Percentiles rank a stretch among this genome's conserved stretches.
These are phyloP conservation scores for Metroxylon sagu DNA, from an alignment of 176 grass and related monocot genomes.

Conservation along the genomic window DNA sequence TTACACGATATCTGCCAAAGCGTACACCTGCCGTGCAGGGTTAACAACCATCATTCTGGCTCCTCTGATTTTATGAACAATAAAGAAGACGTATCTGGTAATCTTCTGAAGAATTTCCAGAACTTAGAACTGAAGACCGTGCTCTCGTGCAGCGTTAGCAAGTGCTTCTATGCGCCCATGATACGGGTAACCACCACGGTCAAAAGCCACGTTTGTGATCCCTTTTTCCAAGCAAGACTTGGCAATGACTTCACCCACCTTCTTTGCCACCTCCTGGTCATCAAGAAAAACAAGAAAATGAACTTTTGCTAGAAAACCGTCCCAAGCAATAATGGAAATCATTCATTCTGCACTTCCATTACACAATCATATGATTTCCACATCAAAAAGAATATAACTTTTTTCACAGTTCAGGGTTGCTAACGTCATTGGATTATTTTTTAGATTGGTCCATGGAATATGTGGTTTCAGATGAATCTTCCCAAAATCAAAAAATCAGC, in stretches of 20 bases:
- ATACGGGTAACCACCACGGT: constrained; percentile 85
- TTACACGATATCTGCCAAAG: too few relatives aligned
- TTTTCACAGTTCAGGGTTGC: too few relatives aligned
- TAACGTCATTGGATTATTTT: too few relatives aligned
- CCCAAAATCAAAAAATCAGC: too few relatives aligned
- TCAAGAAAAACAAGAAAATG: constrained; percentile 2
- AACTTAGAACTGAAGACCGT: constrained; percentile 73
- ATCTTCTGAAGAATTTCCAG: constrained; percentile 20
- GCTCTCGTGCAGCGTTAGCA: constrained; percentile 72
- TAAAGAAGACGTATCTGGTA: constrained; percentile 14
- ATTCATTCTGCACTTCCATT: too few relatives aligned
- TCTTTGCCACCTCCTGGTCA: constrained; percentile 72
- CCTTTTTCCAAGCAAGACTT: constrained; percentile 96
- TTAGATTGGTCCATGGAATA: too few relatives aligned
- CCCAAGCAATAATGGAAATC: too few relatives aligned
- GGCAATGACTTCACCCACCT: constrained; percentile 77
- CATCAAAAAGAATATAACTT: too few relatives aligned
- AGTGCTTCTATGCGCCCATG: constrained; percentile 81
- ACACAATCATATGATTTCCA: too few relatives aligned
- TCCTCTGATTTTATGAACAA: not conserved
- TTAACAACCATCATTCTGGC: not conserved
- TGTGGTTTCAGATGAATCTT: too few relatives aligned
- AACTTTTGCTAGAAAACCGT: constrained; percentile 13
- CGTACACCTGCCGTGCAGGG: not conserved
- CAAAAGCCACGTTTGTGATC: constrained; percentile 82